Base-by-base conservation (phyloP, 1,284 basidiomycete species). In the Cryptococcus neoformans region DNA sequence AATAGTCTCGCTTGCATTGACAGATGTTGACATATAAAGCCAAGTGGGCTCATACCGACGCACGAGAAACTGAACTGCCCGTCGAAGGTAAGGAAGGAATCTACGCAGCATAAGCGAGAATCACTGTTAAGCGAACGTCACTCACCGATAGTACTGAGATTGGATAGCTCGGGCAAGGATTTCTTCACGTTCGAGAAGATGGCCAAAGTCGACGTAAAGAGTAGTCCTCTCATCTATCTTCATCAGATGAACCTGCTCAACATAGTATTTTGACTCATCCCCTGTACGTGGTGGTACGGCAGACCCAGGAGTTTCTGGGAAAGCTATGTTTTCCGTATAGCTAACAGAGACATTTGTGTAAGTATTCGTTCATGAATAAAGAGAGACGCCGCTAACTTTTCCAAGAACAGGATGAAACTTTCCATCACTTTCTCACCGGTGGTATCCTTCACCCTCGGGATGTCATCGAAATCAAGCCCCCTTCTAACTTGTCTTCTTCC, bases 201-300 rank as follows among this genome's bases (percentile, higher is more conserved):
- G 94, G 11, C 86, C 84, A 63, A 89, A 98, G 80, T 98, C 94
- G 75, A 99, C 89, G 70, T 96, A 99, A 67, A 99, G 87, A 0
- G 95, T 99, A 2, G 92, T 92, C 53, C 95, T 82, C 72, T 93
- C 87, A 73, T 90, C 92, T 73, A 95, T 89, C 60, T 89, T 87
- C 89, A 99, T 91, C 39, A 86, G 88, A 71, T 89, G 87, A 68
- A 99, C 89, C 78, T 96, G 93, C 58, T 91, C 87, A 63, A 98
- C 82, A 75, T 98, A 97, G 62, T 88, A 81, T 51, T 86, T 67
- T 45, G 58, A 55, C 51, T 78, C 76, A 0, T 80, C 79, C 1
- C 80, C 80, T 41, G 84, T 63, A 21, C 42, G 56, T 44, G 50
- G 65, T 8, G 81, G 70, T 46, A 81, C 85, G 69, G 87, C 85